Conservation (phyloP, 2,329 filamentous ascomycete genomes). For the Cryphonectria naterciae region DNA sequence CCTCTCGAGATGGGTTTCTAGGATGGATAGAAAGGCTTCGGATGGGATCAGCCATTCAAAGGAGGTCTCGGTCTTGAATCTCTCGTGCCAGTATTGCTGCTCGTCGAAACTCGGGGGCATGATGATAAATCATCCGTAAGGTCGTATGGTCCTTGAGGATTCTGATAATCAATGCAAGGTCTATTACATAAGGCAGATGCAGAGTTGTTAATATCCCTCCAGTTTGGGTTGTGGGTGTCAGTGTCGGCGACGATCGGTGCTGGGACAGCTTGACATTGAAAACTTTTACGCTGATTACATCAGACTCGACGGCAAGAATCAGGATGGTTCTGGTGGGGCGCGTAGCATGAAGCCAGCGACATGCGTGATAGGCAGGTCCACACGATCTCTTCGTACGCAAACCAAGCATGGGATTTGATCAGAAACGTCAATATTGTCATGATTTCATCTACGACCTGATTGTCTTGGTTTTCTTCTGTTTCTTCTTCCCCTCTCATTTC, state of each 20-base stretch:
- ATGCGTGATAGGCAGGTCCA: background rate
- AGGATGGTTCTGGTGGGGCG: slow-evolving; percentile 1
- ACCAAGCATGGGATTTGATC: background rate
- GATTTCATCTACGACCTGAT: background rate
- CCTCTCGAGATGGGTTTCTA: slow-evolving; percentile 43
- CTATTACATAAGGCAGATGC: no score
- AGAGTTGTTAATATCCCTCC: background rate
- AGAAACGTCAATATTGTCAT: background rate
- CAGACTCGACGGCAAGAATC: background rate
- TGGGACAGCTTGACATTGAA: background rate
- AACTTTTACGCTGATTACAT: background rate
- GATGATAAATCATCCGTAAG: slow-evolving; percentile 18
- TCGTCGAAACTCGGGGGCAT: slow-evolving; percentile 49
- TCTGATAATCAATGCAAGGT: background rate
- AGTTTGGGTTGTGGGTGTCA: background rate
- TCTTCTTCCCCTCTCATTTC: background rate
- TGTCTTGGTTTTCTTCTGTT: background rate
- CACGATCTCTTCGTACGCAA: background rate
- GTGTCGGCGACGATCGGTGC: background rate
- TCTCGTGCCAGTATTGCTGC: slow-evolving; percentile 53
- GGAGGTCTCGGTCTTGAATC: slow-evolving; percentile 48
- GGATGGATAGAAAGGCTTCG: slow-evolving; percentile 43
- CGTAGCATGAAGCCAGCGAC: background rate
- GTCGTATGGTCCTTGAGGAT: background rate
- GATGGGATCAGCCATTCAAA: slow-evolving; percentile 56